phyloP scores from a whole-genome alignment of 2,329 filamentous ascomycete species.

The Dichotomopilus funicola region DNA sequence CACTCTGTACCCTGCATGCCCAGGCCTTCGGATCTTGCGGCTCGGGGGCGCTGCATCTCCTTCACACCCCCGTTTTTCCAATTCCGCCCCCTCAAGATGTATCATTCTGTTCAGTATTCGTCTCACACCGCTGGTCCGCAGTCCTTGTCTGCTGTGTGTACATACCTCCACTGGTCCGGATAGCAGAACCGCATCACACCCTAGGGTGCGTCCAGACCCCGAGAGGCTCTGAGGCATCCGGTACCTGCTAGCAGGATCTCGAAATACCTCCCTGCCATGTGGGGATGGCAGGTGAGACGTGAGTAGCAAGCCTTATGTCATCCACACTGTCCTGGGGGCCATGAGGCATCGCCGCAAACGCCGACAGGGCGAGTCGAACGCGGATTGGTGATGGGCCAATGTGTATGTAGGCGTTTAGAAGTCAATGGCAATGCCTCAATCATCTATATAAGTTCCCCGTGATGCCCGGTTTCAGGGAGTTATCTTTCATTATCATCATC shows the following conservation, averaged over 20 bases:
- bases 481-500: slow-evolving; percentile 19
- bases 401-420: background rate
- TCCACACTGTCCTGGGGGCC: slow-evolving; percentile 3
- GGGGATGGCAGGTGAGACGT: background rate
- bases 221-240: background rate
- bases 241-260: slow-evolving; percentile 2
- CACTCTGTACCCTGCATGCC: slow-evolving; percentile 1
- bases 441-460: slow-evolving; percentile 19
- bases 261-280: slow-evolving; percentile 3
- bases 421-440: background rate
- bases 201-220: too few species aligned
- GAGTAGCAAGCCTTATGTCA: slow-evolving; percentile 11
- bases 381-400: slow-evolving; percentile 3
- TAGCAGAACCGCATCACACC: too few species aligned
- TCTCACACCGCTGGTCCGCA: slow-evolving; percentile 6
- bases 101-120: background rate
- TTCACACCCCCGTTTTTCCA: slow-evolving; percentile 2
- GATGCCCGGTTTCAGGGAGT: slow-evolving; percentile 8
- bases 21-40: slow-evolving; percentile 13
- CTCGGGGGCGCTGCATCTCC: slow-evolving; percentile 10
- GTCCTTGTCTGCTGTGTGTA: too few species aligned
- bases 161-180: too few species aligned
- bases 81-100: background rate
- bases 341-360: slow-evolving; percentile 15
- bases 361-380: slow-evolving; percentile 6